phyloP scores from a whole-genome alignment of 371 early-diverging fungal genomes.

The Mucor plumbeus region DNA sequence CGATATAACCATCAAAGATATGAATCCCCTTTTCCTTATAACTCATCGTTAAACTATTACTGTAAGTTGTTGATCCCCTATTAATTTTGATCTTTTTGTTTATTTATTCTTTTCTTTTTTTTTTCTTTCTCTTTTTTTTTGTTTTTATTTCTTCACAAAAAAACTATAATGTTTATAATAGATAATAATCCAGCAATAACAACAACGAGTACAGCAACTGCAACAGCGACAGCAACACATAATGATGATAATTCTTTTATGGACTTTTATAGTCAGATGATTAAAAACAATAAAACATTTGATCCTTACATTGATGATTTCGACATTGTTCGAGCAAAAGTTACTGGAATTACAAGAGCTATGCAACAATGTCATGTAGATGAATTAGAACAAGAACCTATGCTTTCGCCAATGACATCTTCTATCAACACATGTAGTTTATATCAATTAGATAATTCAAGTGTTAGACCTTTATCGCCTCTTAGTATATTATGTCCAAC shows the following conservation, averaged over 20 bases:
- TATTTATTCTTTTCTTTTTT: not conserved
- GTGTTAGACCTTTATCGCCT: not conserved
- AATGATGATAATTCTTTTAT: not conserved
- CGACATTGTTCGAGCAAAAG: slow-evolving; percentile 18
- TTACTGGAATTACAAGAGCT: slow-evolving; percentile 21
- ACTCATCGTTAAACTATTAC: slow-evolving; percentile 4
- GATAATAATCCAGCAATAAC: not conserved
- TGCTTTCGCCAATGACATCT: not conserved
- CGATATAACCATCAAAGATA: not conserved
- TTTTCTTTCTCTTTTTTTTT: not conserved
- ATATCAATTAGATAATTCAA: not conserved
- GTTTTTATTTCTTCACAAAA: not conserved
- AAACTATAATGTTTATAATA: slow-evolving; percentile 4
- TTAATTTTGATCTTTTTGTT: too few species aligned
- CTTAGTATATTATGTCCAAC: slow-evolving; percentile 27
- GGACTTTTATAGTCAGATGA: not conserved
- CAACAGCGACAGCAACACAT: not conserved
- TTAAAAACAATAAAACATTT: not conserved
- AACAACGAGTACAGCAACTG: not conserved
- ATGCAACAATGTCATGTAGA: slow-evolving; percentile 23
- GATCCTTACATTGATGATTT: slow-evolving; percentile 21
- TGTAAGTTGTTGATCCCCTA: slow-evolving; percentile 7
- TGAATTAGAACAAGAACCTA: slow-evolving; percentile 6
- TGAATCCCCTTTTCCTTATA: slow-evolving; percentile 4
- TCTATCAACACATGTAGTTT: not conserved